Conservation (phyloP, 495 filamentous ascomycete species). For the Friedmanniomyces endolithicus region DNA sequence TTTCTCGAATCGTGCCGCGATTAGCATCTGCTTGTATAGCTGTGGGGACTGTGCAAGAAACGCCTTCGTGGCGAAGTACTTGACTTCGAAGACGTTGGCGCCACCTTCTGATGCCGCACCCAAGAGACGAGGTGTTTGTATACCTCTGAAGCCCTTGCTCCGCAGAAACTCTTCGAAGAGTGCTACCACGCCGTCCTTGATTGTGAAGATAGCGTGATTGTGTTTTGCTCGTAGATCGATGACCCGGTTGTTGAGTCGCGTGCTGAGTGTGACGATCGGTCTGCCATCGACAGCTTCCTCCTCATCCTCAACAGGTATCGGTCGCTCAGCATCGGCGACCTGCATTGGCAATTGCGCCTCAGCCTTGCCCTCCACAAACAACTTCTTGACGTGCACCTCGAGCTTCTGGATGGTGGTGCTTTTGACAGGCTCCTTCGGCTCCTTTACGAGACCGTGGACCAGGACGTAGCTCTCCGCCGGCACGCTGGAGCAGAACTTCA, state of each 20-base stretch:
- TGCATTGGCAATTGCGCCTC: slow-evolving; percentile 53
- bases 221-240: slow-evolving; percentile 32
- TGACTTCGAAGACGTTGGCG: slow-evolving; percentile 34
- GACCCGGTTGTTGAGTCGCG: slow-evolving; percentile 33
- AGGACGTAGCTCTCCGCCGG: slow-evolving; percentile 70
- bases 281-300: slow-evolving; percentile 24
- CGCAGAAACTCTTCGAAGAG: slow-evolving; percentile 34
- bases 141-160: slow-evolving; percentile 26
- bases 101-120: slow-evolving; percentile 35
- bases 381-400: slow-evolving; percentile 67
- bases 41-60: slow-evolving; percentile 37
- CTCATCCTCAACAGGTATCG: slow-evolving; percentile 28
- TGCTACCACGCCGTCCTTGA: slow-evolving; percentile 30
- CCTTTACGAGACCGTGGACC: slow-evolving; percentile 62
- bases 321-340: slow-evolving; percentile 32
- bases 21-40: slow-evolving; percentile 38
- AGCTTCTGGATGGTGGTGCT: slow-evolving; percentile 62
- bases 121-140: slow-evolving; percentile 32
- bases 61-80: slow-evolving; percentile 32
- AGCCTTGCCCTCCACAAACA: slow-evolving; percentile 61
- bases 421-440: slow-evolving; percentile 62
- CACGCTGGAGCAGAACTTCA: slow-evolving; percentile 73
- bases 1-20: slow-evolving; percentile 31
- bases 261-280: slow-evolving; percentile 33
- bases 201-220: slow-evolving; percentile 35